phyloP scores from a whole-genome alignment of 202 grass and related monocot species.

The Musa balbisiana region DNA sequence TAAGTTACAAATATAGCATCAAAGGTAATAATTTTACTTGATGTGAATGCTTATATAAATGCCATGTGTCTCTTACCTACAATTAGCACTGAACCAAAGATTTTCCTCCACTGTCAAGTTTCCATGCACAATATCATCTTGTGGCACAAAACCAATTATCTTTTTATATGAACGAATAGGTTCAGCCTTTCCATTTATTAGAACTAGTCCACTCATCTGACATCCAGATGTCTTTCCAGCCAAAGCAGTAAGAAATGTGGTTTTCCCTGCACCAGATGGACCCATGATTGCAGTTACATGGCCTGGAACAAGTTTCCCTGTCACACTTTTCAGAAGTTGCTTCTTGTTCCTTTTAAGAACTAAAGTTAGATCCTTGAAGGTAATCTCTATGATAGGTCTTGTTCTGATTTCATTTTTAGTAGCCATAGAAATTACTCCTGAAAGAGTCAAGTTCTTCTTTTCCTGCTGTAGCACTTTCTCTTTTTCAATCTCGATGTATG shows the following conservation, averaged over 20 bases:
- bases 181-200: constrained; percentile 65
- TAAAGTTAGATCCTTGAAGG: constrained; percentile 64
- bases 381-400: constrained; percentile 64
- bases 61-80: constrained; percentile 49
- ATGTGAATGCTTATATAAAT: constrained; percentile 13
- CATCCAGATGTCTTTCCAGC: constrained; percentile 65
- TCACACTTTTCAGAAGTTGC: constrained; percentile 53
- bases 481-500: constrained; percentile 73
- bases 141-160: constrained; percentile 77
- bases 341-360: constrained; percentile 58
- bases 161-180: constrained; percentile 70
- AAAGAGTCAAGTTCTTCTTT: constrained; percentile 51
- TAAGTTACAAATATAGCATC: constrained; percentile 8
- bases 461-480: constrained; percentile 62
- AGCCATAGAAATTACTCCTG: constrained; percentile 41
- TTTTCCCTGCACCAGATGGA: constrained; percentile 85
- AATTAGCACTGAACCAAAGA: constrained; percentile 69
- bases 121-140: constrained; percentile 86
- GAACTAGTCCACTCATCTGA: constrained; percentile 54
- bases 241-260: constrained; percentile 83
- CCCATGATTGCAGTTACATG: constrained; percentile 76
- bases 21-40: constrained; percentile 2
- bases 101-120: constrained; percentile 83
- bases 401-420: constrained; percentile 30
- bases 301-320: constrained; percentile 68